phyloP scores from a whole-genome alignment of 2,329 filamentous ascomycete species.

The Lanzia echinophila region DNA sequence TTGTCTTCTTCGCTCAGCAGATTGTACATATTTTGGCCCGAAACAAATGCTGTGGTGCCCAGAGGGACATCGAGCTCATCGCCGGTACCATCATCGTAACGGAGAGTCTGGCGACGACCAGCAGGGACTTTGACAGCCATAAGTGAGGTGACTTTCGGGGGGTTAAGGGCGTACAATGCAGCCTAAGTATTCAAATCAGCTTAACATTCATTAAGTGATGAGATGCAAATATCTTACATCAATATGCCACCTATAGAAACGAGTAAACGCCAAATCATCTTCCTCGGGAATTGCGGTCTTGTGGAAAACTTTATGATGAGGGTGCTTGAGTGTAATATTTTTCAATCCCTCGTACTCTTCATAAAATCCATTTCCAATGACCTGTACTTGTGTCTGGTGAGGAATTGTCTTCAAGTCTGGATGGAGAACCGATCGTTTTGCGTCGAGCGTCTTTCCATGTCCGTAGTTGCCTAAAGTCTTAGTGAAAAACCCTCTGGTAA shows the following conservation, averaged over 20 bases:
- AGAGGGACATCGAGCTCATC: conserved; percentile 63
- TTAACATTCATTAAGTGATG: neutral
- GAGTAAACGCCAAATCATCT: conserved; percentile 50
- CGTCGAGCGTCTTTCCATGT: conserved; percentile 68
- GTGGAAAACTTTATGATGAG: conserved; percentile 74
- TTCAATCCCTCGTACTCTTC: conserved; percentile 63
- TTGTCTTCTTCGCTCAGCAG: conserved; percentile 58
- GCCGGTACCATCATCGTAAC: conserved; percentile 65
- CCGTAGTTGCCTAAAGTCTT: conserved; percentile 49
- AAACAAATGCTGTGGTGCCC: conserved; percentile 71
- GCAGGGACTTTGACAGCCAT: conserved; percentile 67
- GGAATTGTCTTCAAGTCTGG: conserved; percentile 76
- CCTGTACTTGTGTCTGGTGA: conserved; percentile 72
- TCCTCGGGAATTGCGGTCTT: conserved; percentile 54
- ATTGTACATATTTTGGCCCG: conserved; percentile 65
- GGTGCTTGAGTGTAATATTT: conserved; percentile 63
- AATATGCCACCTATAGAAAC: conserved; percentile 75
- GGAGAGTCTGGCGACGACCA: conserved; percentile 57
- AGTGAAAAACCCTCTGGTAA: too few relatives aligned
- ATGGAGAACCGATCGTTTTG: conserved; percentile 56
- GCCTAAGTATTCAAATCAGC: conserved; percentile 26
- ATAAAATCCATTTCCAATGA: conserved; percentile 71
- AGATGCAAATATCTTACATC: conserved; percentile 39
- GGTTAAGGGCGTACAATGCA: conserved; percentile 67
- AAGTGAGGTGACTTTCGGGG: conserved; percentile 65